Percentiles rank a stretch among this genome's conserved stretches.
Conservation (phyloP, 176 grass and related monocot genomes). For the Hordeum marinum region DNA sequence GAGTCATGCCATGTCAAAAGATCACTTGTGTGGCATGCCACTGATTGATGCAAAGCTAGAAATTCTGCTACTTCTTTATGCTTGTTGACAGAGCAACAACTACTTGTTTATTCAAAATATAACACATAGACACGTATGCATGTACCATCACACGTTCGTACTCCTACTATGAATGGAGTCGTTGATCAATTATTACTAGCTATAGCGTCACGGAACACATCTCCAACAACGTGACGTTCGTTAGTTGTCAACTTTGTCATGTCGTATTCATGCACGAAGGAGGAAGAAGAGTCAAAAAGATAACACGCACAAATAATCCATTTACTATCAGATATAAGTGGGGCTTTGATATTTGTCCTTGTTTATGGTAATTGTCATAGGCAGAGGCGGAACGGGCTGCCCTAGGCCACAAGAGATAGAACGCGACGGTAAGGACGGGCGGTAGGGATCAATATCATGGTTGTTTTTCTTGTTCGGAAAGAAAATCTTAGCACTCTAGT, state of each 20-base stretch:
- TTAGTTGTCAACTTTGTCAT: not conserved
- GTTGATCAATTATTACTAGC: not conserved
- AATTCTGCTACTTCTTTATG: not conserved
- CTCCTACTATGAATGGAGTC: not conserved
- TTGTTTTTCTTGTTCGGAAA: too few relatives aligned
- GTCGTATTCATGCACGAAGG: not conserved
- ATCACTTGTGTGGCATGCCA: not conserved
- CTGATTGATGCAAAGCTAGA: not conserved
- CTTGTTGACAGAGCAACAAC: not conserved
- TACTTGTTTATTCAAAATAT: not conserved
- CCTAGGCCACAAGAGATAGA: too few relatives aligned
- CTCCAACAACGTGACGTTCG: not conserved
- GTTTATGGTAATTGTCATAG: too few relatives aligned
- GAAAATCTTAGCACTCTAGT: too few relatives aligned
- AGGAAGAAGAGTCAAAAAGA: too few relatives aligned
- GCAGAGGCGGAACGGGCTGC: too few relatives aligned
- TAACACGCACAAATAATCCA: not conserved
- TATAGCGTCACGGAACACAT: not conserved
- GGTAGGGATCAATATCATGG: too few relatives aligned
- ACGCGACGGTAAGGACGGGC: too few relatives aligned
- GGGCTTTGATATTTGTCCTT: too few relatives aligned
- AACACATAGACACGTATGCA: not conserved
- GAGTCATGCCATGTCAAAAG: not conserved
- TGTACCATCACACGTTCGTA: not conserved
- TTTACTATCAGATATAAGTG: not conserved